Base-by-base conservation (phyloP, 495 filamentous ascomycete species). In the Xylaria nigripes region DNA sequence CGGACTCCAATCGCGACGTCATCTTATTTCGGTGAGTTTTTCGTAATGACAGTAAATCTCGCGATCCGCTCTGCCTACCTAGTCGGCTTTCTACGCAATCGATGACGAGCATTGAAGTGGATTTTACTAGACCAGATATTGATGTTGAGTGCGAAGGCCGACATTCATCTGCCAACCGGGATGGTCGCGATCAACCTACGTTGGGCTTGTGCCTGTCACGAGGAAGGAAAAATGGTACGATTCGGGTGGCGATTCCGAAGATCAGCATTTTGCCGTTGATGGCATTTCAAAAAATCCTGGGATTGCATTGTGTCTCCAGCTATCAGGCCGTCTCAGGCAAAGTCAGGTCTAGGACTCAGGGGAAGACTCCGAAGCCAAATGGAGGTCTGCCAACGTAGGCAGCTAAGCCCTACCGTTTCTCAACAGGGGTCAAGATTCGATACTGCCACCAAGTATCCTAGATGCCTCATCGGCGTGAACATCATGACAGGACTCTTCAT, bases 221-320 rank as follows among this genome's bases (percentile, higher is more conserved):
- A 18, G 53, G 44, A 46, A 27, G 32, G 43, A n/a, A 44, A 50
- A n/a, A 34, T 55, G 53, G 53, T 50, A 25, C 46, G 38, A 55
- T 24, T 55, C 29, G 19, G 36, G 53, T 55, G 53, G 53, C 53
- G 13, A 55, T n/a, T 19, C 30, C 4, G 53, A 45, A 38, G 53
- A 50, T 55, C 53, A 19, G 27, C 23, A 49, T 54, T 27, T 15
- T 48, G 36, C 44, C 19, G 16, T 55, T 51, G 23, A 21, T 21
- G 30, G 30, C 19, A 21, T 15, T 18, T 44, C 15, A n/a, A n/a
- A n/a, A n/a, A n/a, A 23, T 21, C 36, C 22, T 13, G 32, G 4
- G 32, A 36, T 36, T 36, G 2, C 2, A 15, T 5, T 36, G 6
- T 6, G 15, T 12, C 32, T 36, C 32, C 32, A 5, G 32, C 4